Conservation (phyloP, 1,139 yeast genomes). For the Hyphopichia buzzinii region DNA sequence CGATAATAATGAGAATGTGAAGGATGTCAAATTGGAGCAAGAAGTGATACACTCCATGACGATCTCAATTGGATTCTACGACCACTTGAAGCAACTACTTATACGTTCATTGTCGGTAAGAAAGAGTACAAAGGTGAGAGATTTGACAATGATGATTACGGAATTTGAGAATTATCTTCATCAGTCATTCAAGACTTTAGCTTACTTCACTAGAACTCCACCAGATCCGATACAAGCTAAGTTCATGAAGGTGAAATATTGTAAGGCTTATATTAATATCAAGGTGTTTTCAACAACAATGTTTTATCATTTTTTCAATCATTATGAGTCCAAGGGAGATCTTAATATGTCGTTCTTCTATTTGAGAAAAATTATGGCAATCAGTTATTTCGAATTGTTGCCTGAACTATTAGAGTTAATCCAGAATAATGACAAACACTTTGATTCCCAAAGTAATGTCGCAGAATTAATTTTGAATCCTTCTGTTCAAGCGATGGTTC, state of each 20-base stretch:
- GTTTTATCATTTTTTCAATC: constrained; percentile 26
- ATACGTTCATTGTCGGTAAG: constrained; percentile 23
- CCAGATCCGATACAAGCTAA: constrained; percentile 22
- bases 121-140: constrained; percentile 15
- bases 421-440: constrained; percentile 24
- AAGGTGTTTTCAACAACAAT: constrained; percentile 26
- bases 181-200: constrained; percentile 21
- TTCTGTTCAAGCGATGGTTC: constrained; percentile 25
- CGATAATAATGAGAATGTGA: constrained; percentile 25
- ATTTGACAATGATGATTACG: constrained; percentile 20
- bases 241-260: constrained; percentile 31
- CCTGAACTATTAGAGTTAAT: constrained; percentile 30
- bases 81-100: constrained; percentile 20
- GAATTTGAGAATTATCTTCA: constrained; percentile 29
- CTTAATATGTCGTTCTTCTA: constrained; percentile 26
- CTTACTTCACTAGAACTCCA: constrained; percentile 25
- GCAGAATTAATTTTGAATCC: constrained; percentile 41
- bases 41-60: constrained; percentile 21
- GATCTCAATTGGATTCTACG: constrained; percentile 23
- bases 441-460: constrained; percentile 22
- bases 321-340: constrained; percentile 25
- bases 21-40: constrained; percentile 28
- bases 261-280: constrained; percentile 30
- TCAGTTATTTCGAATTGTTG: constrained; percentile 24
- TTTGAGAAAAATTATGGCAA: constrained; percentile 25